These are phyloP conservation scores for Rutidosis leptorrhynchoides DNA, from an alignment of 129 eudicot genomes.

Conservation along the genomic window DNA sequence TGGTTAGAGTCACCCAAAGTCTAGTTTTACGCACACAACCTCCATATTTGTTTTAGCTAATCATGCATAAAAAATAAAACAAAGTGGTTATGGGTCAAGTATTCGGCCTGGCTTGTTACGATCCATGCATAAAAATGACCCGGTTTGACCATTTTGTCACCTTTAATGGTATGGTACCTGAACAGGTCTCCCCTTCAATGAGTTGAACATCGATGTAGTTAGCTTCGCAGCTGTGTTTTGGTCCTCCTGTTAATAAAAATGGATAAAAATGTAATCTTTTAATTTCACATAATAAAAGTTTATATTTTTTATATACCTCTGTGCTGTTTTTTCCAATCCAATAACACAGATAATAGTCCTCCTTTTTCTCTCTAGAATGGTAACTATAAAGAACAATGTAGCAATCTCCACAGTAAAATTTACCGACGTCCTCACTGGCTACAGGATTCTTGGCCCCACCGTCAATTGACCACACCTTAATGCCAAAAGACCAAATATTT, in stretches of 20 bases:
- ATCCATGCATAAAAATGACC: background rate
- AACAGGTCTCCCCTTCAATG: constrained; percentile 83
- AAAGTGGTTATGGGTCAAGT: background rate
- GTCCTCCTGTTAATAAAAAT: constrained; percentile 60
- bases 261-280: constrained; percentile 11
- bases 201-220: constrained; percentile 77
- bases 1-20: background rate
- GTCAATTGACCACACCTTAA: constrained; percentile 83
- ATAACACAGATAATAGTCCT: constrained; percentile 80
- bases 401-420: constrained; percentile 97
- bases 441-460: constrained; percentile 76
- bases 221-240: constrained; percentile 66
- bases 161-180: constrained; percentile 46
- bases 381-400: constrained; percentile 84
- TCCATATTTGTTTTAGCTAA: background rate
- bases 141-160: background rate
- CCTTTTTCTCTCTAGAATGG: constrained; percentile 87
- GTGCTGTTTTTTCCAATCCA: constrained; percentile 98
- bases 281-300: background rate
- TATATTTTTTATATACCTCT: constrained; percentile 51
- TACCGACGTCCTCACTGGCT: constrained; percentile 74
- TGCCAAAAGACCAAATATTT: constrained; percentile 17
- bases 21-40: background rate
- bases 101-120: no score
- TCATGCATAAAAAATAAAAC: constrained; percentile 7